Evolutionary conservation across 768 basidiomycete genomes (phyloP).

Genomic region (Albatrellus ellisii): DNA sequence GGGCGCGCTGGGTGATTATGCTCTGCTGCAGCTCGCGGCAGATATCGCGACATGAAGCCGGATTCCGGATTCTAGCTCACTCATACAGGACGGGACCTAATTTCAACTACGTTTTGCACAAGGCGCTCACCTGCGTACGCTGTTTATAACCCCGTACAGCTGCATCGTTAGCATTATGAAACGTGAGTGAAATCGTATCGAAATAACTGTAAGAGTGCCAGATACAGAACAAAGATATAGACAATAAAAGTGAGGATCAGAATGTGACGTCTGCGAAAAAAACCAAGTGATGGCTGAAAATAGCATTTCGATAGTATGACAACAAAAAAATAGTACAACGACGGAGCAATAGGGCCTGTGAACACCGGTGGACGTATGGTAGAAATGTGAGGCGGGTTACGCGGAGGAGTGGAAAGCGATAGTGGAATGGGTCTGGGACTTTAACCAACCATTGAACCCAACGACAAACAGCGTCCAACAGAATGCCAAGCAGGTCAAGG

Average conservation of each 20-base stretch:
- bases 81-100: too few relatives aligned
- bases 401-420: slow-evolving; percentile 24
- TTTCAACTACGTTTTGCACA: too few relatives aligned
- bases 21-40: slow-evolving; percentile 14
- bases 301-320: not conserved
- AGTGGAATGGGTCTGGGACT: slow-evolving; percentile 24
- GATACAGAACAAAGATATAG: not conserved
- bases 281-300: not conserved
- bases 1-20: slow-evolving; percentile 66
- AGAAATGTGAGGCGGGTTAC: slow-evolving; percentile 11
- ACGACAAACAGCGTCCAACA: slow-evolving; percentile 72
- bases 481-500: slow-evolving; percentile 77
- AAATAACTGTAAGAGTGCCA: not conserved
- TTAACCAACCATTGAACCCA: slow-evolving; percentile 74
- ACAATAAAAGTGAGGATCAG: not conserved
- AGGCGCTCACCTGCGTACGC: too few relatives aligned
- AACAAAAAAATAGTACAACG: not conserved
- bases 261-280: too few relatives aligned
- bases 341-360: not conserved
- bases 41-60: too few relatives aligned
- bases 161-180: too few relatives aligned
- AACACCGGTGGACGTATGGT: not conserved
- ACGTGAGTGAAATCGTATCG: not conserved
- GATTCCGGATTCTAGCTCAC: too few relatives aligned
- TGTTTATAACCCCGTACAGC: too few relatives aligned